Evolutionary conservation across 768 basidiomycete genomes (phyloP), one percentile per base, ranked within the genome.

Genomic region (Chalciporus piperatus): DNA sequence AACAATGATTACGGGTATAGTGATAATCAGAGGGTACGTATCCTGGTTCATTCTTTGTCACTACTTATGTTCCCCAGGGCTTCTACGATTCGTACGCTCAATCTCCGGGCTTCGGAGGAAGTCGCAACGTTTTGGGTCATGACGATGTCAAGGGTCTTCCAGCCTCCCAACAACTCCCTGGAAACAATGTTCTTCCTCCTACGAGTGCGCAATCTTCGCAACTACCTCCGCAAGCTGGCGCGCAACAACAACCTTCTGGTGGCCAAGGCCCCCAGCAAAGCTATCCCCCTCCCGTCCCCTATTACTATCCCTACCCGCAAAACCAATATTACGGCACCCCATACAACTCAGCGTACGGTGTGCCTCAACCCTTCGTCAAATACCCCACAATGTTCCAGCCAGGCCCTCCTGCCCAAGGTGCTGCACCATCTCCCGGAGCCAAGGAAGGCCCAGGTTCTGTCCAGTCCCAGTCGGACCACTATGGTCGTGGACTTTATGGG

Each of bases 1-100:
- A 75, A 74, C 44, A 75, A 76, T 7, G 87, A 90, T 47, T 90
- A 89, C 57, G 78, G 79, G 3, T 90, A 90, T 65, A 72, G 71
- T 37, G 86, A 89, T 32, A 82, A 64, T 52, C 84, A 80, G 60
- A 76, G 87, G 64, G 86, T 89, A 62, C 58, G 81, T 71, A 16
- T 38, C 1, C 17, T 23, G 44, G 3, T 48, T 57, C 27, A 28
- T 53, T 12, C 39, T 44, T 25, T 19, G 10, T 38, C 44, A 51
- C 37, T 37, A 48, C 58, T 57, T 30, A 57, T 61, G 47, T 67
- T 59, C 57, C 41, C 37, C 56, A 87, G 85, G 81, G 81, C 57
- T 89, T 89, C 70, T 92, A 92, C 61, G 89, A 91, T 40, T 80
- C 82, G 9, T 90, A 91, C 62, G 70, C 67, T 41, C 87, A 83